Percentiles rank a stretch among this genome's conserved stretches.
These are phyloP conservation scores for Lignosus rhinocerotis DNA, from an alignment of 1,284 basidiomycete genomes.

Conservation along the genomic window DNA sequence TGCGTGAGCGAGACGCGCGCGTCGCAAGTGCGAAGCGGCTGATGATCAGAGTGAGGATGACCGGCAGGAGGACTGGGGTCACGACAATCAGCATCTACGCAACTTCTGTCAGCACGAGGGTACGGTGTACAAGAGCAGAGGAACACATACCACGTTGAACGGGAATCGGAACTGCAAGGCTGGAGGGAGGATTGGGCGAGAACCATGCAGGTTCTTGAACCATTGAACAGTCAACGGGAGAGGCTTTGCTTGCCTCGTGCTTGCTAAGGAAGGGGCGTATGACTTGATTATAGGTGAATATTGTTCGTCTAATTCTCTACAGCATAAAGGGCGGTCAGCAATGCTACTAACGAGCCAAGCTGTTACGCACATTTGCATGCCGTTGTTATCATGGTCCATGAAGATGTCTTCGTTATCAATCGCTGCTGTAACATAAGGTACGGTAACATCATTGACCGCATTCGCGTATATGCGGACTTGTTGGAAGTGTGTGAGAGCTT, in stretches of 20 bases:
- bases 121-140: neutral
- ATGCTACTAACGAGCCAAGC: neutral
- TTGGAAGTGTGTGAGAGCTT: slow-evolving; percentile 70
- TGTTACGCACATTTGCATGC: slow-evolving; percentile 58
- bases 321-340: neutral
- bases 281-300: slow-evolving; percentile 58
- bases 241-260: slow-evolving; percentile 41
- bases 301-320: slow-evolving; percentile 56
- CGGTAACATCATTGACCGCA: slow-evolving; percentile 76
- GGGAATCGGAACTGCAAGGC: slow-evolving; percentile 68
- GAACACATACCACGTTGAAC: slow-evolving; percentile 63
- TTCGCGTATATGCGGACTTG: slow-evolving; percentile 85
- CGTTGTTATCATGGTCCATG: slow-evolving; percentile 53
- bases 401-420: slow-evolving; percentile 76
- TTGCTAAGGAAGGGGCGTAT: slow-evolving; percentile 40
- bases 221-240: slow-evolving; percentile 44
- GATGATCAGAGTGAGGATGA: slow-evolving; percentile 51
- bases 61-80: slow-evolving; percentile 67
- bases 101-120: neutral
- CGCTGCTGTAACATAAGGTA: slow-evolving; percentile 79
- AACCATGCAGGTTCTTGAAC: slow-evolving; percentile 41
- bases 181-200: slow-evolving; percentile 57
- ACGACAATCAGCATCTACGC: slow-evolving; percentile 51
- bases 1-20: slow-evolving; percentile 56
- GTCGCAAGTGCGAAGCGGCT: slow-evolving; percentile 55